Conservation (phyloP, 257 asterid species). For the Eucommia ulmoides region DNA sequence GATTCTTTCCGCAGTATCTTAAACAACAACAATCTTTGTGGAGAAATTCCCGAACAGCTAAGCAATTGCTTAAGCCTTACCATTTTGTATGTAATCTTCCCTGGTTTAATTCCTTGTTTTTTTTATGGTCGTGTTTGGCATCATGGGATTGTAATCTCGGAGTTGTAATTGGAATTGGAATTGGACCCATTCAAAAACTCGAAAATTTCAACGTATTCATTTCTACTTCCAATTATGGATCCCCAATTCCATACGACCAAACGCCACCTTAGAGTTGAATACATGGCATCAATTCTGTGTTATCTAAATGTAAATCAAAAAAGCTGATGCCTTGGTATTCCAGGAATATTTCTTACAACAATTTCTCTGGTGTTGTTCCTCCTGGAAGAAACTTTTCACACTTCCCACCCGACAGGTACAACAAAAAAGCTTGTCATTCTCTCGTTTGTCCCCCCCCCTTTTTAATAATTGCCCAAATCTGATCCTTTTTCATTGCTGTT, state of each 20-base stretch:
- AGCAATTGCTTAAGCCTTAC: slow-evolving; percentile 78
- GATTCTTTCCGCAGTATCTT: slow-evolving; percentile 33
- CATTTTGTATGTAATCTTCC: slow-evolving; percentile 42
- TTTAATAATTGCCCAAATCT: background rate
- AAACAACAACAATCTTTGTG: slow-evolving; percentile 54
- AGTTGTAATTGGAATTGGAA: too few species aligned
- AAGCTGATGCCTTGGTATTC: slow-evolving; percentile 9
- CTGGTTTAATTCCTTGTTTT: too few species aligned
- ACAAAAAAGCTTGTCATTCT: too few species aligned
- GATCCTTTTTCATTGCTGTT: background rate
- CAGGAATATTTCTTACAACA: slow-evolving; percentile 83
- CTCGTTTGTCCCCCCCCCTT: background rate
- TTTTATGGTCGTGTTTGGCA: too few species aligned
- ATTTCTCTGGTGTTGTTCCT: slow-evolving; percentile 71
- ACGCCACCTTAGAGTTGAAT: too few species aligned
- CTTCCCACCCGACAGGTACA: slow-evolving; percentile 76
- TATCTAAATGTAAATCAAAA: too few species aligned
- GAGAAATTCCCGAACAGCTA: slow-evolving; percentile 68
- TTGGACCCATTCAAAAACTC: too few species aligned
- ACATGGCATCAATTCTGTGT: too few species aligned
- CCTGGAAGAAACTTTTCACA: slow-evolving; percentile 64
- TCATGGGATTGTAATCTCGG: too few species aligned
- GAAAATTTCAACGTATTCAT: too few species aligned
- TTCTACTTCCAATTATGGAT: too few species aligned
- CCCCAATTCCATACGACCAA: too few species aligned